phyloP scores from a whole-genome alignment of 2,329 filamentous ascomycete species.

The Chaetomiaceae sp. region DNA sequence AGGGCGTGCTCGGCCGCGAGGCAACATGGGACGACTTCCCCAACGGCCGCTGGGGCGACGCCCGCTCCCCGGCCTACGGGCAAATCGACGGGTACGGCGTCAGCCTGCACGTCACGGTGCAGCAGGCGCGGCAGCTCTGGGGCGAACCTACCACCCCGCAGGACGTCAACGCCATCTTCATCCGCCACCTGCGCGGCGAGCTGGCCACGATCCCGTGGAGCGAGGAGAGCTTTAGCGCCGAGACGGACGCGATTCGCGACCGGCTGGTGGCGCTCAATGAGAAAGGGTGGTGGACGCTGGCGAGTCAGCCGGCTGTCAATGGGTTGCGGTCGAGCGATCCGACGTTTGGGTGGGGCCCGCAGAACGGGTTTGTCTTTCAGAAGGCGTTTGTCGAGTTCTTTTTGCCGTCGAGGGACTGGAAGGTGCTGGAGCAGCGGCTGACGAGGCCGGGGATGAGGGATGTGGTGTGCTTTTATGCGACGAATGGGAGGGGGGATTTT shows the following conservation, averaged over 20 bases:
- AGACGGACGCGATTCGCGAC: slow-evolving; percentile 75
- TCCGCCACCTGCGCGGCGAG: slow-evolving; percentile 73
- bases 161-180: slow-evolving; percentile 79
- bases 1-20: slow-evolving; percentile 83
- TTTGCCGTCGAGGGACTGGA: slow-evolving; percentile 70
- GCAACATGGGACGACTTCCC: slow-evolving; percentile 99
- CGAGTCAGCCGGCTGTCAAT: slow-evolving; percentile 91
- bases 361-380: slow-evolving; percentile 92
- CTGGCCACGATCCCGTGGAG: slow-evolving; percentile 87
- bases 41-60: slow-evolving; percentile 93
- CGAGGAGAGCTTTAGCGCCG: slow-evolving; percentile 78
- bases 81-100: slow-evolving; percentile 98
- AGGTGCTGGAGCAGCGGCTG: slow-evolving; percentile 59
- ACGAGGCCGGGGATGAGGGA: slow-evolving; percentile 54
- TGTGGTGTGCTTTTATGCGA: slow-evolving; percentile 81
- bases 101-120: slow-evolving; percentile 85
- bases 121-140: slow-evolving; percentile 81
- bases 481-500: slow-evolving; percentile 74
- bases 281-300: slow-evolving; percentile 92
- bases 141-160: slow-evolving; percentile 63
- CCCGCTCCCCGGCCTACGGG: slow-evolving; percentile 86
- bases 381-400: slow-evolving; percentile 99
- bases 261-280: slow-evolving; percentile 72
- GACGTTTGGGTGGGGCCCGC: slow-evolving; percentile 90
- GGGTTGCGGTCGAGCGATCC: slow-evolving; percentile 70